Base-by-base conservation (phyloP, 2,329 filamentous ascomycete genomes). In the Colletotrichum siamense region DNA sequence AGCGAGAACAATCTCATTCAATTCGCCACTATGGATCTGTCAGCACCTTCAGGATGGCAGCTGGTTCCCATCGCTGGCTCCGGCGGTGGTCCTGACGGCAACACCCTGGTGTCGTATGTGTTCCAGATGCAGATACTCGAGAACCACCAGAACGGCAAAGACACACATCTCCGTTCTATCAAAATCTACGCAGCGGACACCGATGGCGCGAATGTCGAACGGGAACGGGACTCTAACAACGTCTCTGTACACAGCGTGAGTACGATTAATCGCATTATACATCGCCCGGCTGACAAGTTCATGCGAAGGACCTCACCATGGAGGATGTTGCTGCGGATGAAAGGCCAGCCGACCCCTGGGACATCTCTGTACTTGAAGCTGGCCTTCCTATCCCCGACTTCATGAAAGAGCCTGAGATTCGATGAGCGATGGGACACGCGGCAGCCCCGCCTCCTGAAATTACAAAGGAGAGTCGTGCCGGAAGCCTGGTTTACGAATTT, bases 71-170 rank as follows among this genome's bases (percentile, higher is more conserved):
- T 92, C 22, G 83, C 83, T 2, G 87, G 88, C 15, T 87, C 87
- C 0, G 91, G 90, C n/a, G 88, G 89, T 55, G 92, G 91, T 63
- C 89, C 88, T 64, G 92, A 92, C 81, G 94, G 91, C 55, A 94
- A 93, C 80, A 94, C 96, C 2, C 91, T 99, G 22, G 92, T 96
- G 76, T 96, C 95, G 18, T 98, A 96, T 86, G 92, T 99, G 34
- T 90, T 99, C 32, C 96, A 99, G 84, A 93, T 99, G 81, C 93
- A 95, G 79, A 94, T 99, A 65, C 91, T 96, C 68, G 97, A 99
- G 86, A 99, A 99, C 82, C 97, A 99, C 84, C 97, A 99, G 86
- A 99, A 99, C 84, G 97, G 97, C 78, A 99, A 99, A 84, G 97
- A 99, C 83, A 99, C 97, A n/a, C 97, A 99, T 88, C 91, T 99